Percentiles rank a stretch among this genome's conserved stretches.
Conservation (phyloP, 176 grass and related monocot species). For the Bothriochloa decipiens region DNA sequence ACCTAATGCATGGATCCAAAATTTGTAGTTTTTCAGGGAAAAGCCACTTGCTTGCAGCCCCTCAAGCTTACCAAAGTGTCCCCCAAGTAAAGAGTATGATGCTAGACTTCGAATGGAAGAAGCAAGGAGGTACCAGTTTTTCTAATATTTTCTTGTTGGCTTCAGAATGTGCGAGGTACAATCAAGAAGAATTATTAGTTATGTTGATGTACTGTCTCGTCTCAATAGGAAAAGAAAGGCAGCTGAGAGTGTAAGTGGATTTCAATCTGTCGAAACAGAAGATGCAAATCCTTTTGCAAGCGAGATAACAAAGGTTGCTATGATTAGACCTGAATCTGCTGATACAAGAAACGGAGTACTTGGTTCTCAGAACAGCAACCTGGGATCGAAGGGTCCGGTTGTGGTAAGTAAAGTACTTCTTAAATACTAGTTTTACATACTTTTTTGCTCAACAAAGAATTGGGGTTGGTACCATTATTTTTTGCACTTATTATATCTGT, state of each 20-base stretch:
- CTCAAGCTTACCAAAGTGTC: conserved; percentile 74
- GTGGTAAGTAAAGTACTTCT: conserved; percentile 44
- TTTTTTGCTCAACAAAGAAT: conserved; percentile 16
- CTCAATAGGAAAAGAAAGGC: conserved; percentile 61
- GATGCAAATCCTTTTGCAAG: neutral
- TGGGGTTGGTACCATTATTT: neutral
- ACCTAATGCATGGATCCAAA: conserved; percentile 29
- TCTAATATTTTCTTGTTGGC: conserved; percentile 16
- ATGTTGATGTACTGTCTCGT: neutral
- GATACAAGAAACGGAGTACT: conserved; percentile 33
- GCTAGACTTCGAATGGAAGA: conserved; percentile 58
- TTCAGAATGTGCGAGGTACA: neutral
- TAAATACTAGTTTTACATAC: neutral
- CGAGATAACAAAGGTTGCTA: conserved; percentile 50
- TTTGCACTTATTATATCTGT: neutral
- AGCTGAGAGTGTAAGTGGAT: conserved; percentile 23
- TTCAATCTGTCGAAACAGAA: conserved; percentile 41
- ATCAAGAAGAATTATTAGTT: neutral
- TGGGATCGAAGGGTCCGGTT: conserved; percentile 29
- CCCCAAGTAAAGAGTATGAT: conserved; percentile 91
- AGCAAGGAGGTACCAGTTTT: conserved; percentile 46
- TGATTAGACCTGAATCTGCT: conserved; percentile 35
- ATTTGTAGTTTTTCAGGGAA: conserved; percentile 75
- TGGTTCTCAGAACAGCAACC: conserved; percentile 52
- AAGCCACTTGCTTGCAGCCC: conserved; percentile 70